Base-by-base conservation (phyloP, 352 stramenopile genomes). In the Phytophthora europaea region DNA sequence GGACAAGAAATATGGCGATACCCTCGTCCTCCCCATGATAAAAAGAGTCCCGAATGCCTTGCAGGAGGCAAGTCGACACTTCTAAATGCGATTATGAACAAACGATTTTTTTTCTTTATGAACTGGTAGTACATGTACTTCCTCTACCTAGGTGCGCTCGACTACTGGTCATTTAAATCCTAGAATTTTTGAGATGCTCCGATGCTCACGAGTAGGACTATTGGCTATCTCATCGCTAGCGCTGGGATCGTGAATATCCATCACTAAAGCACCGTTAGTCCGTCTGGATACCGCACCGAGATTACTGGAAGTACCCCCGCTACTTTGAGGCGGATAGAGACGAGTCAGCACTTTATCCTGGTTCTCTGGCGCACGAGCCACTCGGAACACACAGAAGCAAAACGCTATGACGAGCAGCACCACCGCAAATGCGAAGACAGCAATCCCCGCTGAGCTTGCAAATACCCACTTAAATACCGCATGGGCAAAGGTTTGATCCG, bases 341-440 rank as follows among this genome's bases (percentile, higher is more conserved):
- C 43, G 60, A 43, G 69, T 28, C 22, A 80, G 75, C 34, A 84
- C 69, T 26, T 80, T 82, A 70, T 94, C 86, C 52, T 89, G 86
- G 62, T 94, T 91, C 53, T 94, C 87, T 0, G 87, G 87, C 3
- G 87, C 82, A 56, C 78, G 76, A 28, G 66, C 83, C 15, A 89
- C 54, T n/a, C 84, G 83, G 76, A 82, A 92, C 15, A 85, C 60
- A 51, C 83, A 91, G 66, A 85, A 92, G 47, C 75, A 69, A 1
- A 84, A 12, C 6, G 81, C 70, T 26, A 87, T 70, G 13, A 84
- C 67, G 1, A 84, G 38, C 3, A 89, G 20, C 9, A 81, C 61
- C n/a, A 80, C 56, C 4, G 75, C 47, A 48, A 89, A 81, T 18
- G 78, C 60, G 34, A 94, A 88, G 3, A 92, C 78, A 6, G 54